Percentiles rank a stretch among this genome's conserved stretches.
These are phyloP conservation scores for Cochlearia excelsa DNA, from an alignment of 345 rosid species.

Conservation along the genomic window DNA sequence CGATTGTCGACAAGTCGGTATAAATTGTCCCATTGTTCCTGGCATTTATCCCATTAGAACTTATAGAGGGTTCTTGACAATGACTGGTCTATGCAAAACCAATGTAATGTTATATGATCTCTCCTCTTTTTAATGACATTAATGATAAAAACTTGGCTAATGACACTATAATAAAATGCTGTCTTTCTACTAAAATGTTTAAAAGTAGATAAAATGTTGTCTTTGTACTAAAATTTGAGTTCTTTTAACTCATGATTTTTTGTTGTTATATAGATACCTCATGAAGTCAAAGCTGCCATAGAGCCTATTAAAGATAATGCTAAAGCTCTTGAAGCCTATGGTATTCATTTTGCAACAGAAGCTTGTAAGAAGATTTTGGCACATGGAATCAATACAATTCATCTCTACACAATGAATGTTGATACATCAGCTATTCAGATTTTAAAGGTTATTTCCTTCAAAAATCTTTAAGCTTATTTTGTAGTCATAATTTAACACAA, in stretches of 20 bases:
- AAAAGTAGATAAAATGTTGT: too few species aligned
- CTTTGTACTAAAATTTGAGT: too few species aligned
- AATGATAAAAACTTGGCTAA: neutral
- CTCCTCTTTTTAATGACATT: neutral
- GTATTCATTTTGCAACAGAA: slow-evolving; percentile 93
- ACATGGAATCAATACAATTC: slow-evolving; percentile 81
- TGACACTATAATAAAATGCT: neutral
- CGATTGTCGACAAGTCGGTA: slow-evolving; percentile 92
- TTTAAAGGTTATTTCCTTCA: slow-evolving; percentile 45
- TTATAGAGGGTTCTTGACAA: slow-evolving; percentile 85
- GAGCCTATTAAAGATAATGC: slow-evolving; percentile 97
- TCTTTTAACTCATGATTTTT: neutral
- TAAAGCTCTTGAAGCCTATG: slow-evolving; percentile 89
- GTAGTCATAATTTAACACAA: too few species aligned
- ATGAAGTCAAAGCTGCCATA: slow-evolving; percentile 76
- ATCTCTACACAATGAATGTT: slow-evolving; percentile 89
- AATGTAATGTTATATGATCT: slow-evolving; percentile 44
- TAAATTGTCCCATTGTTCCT: slow-evolving; percentile 84
- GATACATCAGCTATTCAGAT: slow-evolving; percentile 93
- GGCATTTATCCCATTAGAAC: slow-evolving; percentile 95
- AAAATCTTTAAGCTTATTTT: neutral
- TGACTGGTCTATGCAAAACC: slow-evolving; percentile 97
- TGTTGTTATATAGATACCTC: slow-evolving; percentile 58
- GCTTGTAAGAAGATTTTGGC: slow-evolving; percentile 93
- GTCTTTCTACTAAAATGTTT: neutral